Conservation (phyloP, 1,284 basidiomycete species). For the Xerocomus minutiporus region DNA sequence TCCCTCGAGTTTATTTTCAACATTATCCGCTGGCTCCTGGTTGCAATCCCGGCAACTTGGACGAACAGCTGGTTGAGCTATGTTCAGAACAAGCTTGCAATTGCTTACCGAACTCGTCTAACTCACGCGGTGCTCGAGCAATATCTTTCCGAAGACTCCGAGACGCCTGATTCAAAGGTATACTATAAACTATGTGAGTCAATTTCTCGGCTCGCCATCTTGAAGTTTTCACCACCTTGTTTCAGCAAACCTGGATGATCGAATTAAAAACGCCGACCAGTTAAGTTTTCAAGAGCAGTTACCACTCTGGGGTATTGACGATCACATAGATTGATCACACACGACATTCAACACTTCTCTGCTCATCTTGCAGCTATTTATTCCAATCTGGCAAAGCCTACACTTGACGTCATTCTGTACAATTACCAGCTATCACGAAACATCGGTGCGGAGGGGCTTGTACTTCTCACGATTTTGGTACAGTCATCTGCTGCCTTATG, state of each 20-base stretch:
- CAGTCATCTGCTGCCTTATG: constrained; percentile 76
- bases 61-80: constrained; percentile 96
- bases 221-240: constrained; percentile 4
- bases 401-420: constrained; percentile 91
- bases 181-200: constrained; percentile 88
- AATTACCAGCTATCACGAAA: constrained; percentile 94
- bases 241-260: constrained; percentile 83
- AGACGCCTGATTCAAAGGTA: constrained; percentile 60
- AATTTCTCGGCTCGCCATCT: neutral
- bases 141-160: constrained; percentile 78
- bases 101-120: constrained; percentile 87
- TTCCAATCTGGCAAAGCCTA: constrained; percentile 89
- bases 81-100: constrained; percentile 89
- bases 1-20: constrained; percentile 79
- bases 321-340: constrained; percentile 76
- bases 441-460: constrained; percentile 90
- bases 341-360: constrained; percentile 94
- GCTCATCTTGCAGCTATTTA: constrained; percentile 91
- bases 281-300: constrained; percentile 33
- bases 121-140: constrained; percentile 79
- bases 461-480: constrained; percentile 81
- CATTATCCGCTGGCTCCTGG: constrained; percentile 85
- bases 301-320: constrained; percentile 7
- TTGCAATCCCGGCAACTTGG: constrained; percentile 95
- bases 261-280: constrained; percentile 97